Evolutionary conservation across 1,284 basidiomycete genomes (phyloP).

Genomic region (Ustilago lituana): DNA sequence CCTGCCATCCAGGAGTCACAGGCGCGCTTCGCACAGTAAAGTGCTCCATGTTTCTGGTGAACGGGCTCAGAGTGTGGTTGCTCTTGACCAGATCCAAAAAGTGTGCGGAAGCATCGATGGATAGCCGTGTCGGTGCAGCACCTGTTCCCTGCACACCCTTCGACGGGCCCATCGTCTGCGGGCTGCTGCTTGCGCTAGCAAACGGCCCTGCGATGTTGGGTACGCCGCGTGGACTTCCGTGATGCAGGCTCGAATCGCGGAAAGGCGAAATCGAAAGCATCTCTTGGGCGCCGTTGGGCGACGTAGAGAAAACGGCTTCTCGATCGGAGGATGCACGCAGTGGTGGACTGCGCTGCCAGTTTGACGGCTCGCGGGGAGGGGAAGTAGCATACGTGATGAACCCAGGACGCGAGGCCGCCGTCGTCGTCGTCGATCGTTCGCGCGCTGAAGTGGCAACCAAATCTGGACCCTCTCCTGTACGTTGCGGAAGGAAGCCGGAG

Average conservation of each 20-base stretch:
- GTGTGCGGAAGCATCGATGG: slow-evolving; percentile 55
- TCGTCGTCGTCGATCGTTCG: slow-evolving; percentile 3
- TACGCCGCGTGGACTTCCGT: slow-evolving; percentile 23
- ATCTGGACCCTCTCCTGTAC: slow-evolving; percentile 21
- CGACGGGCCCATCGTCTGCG: slow-evolving; percentile 14
- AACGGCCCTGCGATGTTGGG: slow-evolving; percentile 14
- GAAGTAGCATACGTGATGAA: slow-evolving; percentile 39
- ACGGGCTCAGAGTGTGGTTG: slow-evolving; percentile 63
- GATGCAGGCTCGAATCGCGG: slow-evolving; percentile 35
- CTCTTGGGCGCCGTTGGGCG: slow-evolving; percentile 28
- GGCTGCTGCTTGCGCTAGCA: slow-evolving; percentile 36
- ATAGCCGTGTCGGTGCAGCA: slow-evolving; percentile 21
- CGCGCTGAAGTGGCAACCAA: slow-evolving; percentile 35
- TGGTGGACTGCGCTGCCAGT: slow-evolving; percentile 34
- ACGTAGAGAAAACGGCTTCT: slow-evolving; percentile 23
- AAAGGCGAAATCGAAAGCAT: slow-evolving; percentile 44
- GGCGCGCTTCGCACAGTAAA: slow-evolving; percentile 61
- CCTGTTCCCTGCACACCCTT: slow-evolving; percentile 16
- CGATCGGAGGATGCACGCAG: slow-evolving; percentile 11
- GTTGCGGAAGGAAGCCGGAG: slow-evolving; percentile 11
- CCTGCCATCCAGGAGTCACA: slow-evolving; percentile 51
- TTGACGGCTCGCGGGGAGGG: slow-evolving; percentile 20
- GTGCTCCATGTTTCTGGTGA: slow-evolving; percentile 58
- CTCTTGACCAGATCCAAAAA: slow-evolving; percentile 59
- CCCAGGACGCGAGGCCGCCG: slow-evolving; percentile 22